Evolutionary conservation across 495 filamentous ascomycete genomes (phyloP).

Genomic region (Annulohypoxylon nitens): DNA sequence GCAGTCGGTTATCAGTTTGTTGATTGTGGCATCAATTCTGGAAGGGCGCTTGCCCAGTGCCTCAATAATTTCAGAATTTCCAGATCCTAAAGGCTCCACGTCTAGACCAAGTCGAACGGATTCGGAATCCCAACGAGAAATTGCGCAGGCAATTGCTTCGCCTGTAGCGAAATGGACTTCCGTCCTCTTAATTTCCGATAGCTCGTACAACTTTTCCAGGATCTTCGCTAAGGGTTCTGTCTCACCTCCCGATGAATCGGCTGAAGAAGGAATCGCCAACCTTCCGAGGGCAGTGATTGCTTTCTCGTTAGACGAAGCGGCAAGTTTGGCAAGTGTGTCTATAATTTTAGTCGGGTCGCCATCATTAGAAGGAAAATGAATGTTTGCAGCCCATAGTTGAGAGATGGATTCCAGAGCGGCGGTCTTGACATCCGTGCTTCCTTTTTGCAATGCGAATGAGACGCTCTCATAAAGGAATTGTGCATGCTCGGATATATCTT

Average conservation of each 20-base stretch:
- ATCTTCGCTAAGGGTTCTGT: conserved; percentile 57
- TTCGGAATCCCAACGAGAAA: conserved; percentile 79
- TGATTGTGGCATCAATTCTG: conserved; percentile 68
- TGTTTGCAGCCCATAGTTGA: conserved; percentile 77
- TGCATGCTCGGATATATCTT: conserved; percentile 40
- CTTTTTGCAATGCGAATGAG: conserved; percentile 39
- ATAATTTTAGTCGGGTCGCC: conserved; percentile 58
- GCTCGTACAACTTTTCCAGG: conserved; percentile 71
- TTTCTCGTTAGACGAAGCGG: conserved; percentile 84
- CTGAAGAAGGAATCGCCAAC: conserved; percentile 66
- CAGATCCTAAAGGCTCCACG: conserved; percentile 54
- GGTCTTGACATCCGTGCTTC: conserved; percentile 54
- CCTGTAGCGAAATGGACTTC: conserved; percentile 91
- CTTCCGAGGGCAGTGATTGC: conserved; percentile 82
- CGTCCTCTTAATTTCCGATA: conserved; percentile 85
- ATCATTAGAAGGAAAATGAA: conserved; percentile 44
- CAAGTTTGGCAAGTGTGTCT: conserved; percentile 70
- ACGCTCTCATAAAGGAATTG: conserved; percentile 40
- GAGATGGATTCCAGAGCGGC: conserved; percentile 73
- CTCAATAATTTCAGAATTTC: conserved; percentile 54
- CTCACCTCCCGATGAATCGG: conserved; percentile 28
- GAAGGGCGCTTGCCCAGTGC: conserved; percentile 55
- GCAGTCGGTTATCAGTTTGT: conserved; percentile 79
- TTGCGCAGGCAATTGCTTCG: conserved; percentile 81
- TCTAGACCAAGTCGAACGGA: conserved; percentile 65